A percentile compares a stretch with the other conserved stretches of the same genome.
phyloP scores from a whole-genome alignment of 345 rosid genomes.

The Linum tenue region DNA sequence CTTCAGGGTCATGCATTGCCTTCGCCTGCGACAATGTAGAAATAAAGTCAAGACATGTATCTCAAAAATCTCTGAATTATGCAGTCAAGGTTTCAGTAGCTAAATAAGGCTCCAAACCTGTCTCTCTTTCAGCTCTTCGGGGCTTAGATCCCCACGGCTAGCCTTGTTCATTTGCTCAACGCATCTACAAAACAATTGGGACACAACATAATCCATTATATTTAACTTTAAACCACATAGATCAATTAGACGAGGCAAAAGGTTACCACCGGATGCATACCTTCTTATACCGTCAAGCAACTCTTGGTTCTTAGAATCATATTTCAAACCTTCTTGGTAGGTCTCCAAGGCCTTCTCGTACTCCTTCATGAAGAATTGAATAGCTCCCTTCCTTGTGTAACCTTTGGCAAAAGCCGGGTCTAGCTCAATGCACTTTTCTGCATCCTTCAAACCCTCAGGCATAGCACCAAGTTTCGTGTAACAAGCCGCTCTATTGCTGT shows the following conservation, averaged over 20 bases:
- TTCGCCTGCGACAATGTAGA: constrained; percentile 51
- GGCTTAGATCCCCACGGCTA: constrained; percentile 85
- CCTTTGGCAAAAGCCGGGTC: constrained; percentile 95
- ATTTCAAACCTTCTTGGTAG: constrained; percentile 80
- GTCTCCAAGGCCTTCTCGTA: constrained; percentile 91
- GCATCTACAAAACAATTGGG: constrained; percentile 38
- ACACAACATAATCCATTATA: not conserved
- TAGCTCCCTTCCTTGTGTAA: constrained; percentile 84
- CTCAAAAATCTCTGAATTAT: not conserved
- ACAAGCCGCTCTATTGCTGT: constrained; percentile 97
- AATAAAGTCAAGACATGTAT: not conserved
- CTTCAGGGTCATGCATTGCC: constrained; percentile 95
- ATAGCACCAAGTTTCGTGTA: constrained; percentile 86
- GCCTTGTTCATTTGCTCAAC: constrained; percentile 83
- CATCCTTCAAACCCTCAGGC: constrained; percentile 96
- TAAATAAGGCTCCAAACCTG: constrained; percentile 39
- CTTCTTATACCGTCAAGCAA: constrained; percentile 82
- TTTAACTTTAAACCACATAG: not conserved
- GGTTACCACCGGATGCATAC: constrained; percentile 23
- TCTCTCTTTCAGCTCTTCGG: constrained; percentile 94
- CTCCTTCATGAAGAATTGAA: constrained; percentile 96
- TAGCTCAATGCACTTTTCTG: constrained; percentile 93
- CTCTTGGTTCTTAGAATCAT: constrained; percentile 78
- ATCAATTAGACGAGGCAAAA: not conserved
- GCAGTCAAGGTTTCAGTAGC: not conserved